phyloP scores from a whole-genome alignment of 164 flowering plant species.

The Liriodendron chinense region DNA sequence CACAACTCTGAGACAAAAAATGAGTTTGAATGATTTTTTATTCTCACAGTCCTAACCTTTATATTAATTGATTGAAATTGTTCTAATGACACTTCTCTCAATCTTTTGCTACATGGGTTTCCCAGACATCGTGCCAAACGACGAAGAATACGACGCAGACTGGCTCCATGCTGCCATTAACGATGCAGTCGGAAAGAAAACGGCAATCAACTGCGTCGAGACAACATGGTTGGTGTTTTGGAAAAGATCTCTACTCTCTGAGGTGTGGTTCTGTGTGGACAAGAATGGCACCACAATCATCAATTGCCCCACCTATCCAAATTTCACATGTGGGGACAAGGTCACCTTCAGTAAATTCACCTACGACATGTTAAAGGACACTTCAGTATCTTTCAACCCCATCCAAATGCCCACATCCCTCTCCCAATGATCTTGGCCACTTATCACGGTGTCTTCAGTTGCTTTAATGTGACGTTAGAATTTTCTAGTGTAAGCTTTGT shows the following conservation, averaged over 20 bases:
- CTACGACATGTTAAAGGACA: neutral
- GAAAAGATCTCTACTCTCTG: neutral
- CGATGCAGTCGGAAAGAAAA: neutral
- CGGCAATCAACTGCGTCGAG: neutral
- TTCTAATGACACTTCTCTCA: neutral
- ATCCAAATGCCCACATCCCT: neutral
- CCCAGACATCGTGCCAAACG: neutral
- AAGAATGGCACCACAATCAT: neutral
- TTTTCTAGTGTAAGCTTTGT: neutral
- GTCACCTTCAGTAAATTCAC: neutral
- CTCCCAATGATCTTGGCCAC: neutral
- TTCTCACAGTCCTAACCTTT: neutral
- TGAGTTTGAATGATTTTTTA: neutral
- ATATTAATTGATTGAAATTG: neutral
- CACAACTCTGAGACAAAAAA: neutral
- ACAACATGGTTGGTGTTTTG: neutral
- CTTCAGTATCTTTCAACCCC: neutral
- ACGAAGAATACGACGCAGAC: neutral
- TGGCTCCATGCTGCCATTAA: neutral
- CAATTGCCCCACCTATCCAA: neutral
- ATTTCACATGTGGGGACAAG: neutral
- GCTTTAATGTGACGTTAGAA: neutral
- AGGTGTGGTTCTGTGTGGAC: neutral
- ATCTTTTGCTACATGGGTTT: neutral
- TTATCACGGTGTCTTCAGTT: neutral